Evolutionary conservation across 2,329 filamentous ascomycete species (phyloP).

Genomic region (Ophiostoma quercus): DNA sequence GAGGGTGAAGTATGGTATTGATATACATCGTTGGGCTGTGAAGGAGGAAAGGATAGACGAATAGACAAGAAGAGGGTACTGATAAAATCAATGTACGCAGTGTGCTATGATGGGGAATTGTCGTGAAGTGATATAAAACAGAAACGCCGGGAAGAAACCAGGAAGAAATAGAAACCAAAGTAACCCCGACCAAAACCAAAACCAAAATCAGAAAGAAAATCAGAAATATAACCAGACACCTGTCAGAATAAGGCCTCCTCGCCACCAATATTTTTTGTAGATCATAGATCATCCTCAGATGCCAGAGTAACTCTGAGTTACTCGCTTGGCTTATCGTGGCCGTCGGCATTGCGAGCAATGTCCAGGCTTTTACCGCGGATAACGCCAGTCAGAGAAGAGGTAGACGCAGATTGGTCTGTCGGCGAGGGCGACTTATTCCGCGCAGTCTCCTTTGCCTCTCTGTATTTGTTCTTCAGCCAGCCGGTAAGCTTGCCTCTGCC

Average conservation of each 20-base stretch:
- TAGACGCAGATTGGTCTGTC: slow-evolving; percentile 13
- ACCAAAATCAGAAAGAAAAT: not conserved
- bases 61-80: not conserved
- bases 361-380: slow-evolving; percentile 25
- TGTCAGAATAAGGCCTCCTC: not conserved
- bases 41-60: not conserved
- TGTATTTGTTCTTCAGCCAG: slow-evolving; percentile 58
- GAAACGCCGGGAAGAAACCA: not conserved
- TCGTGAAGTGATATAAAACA: slow-evolving; percentile 9
- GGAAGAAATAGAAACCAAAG: no score
- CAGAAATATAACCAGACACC: not conserved
- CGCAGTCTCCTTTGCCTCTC: slow-evolving; percentile 53
- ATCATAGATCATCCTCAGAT: not conserved
- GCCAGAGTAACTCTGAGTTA: not conserved
- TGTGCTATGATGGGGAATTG: slow-evolving; percentile 6
- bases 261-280: not conserved
- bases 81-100: not conserved
- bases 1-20: not conserved
- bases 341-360: slow-evolving; percentile 17
- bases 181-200: not conserved
- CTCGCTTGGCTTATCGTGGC: slow-evolving; percentile 20
- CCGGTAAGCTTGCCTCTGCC: slow-evolving; percentile 45
- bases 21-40: not conserved
- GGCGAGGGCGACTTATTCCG: slow-evolving; percentile 52
- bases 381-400: slow-evolving; percentile 10